Conservation (phyloP, 2,329 filamentous ascomycete genomes). For the Neophaeococcomyces mojaviensis region DNA sequence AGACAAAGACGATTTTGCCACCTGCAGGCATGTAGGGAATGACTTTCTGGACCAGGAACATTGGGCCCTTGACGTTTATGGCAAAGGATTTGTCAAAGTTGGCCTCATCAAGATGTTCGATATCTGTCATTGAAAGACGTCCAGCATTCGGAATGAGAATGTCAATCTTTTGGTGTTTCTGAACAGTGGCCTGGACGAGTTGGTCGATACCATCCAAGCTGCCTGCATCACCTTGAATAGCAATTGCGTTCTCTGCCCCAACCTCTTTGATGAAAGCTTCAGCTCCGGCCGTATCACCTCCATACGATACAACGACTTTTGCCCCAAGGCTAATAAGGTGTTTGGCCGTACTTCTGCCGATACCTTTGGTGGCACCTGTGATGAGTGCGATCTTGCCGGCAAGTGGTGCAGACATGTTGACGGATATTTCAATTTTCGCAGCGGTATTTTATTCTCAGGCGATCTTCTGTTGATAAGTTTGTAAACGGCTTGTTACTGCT, state of each 20-base stretch:
- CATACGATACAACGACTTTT: constrained; percentile 48
- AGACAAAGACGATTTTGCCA: constrained; percentile 47
- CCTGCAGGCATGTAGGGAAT: constrained; percentile 45
- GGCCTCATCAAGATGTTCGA: constrained; percentile 44
- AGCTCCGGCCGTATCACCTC: constrained; percentile 48
- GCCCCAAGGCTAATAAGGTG: constrained; percentile 35
- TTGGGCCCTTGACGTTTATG: constrained; percentile 52
- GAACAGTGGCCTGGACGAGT: constrained; percentile 44
- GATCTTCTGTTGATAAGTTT: too few species aligned
- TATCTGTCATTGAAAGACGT: constrained; percentile 42
- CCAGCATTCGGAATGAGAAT: constrained; percentile 53
- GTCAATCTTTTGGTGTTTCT: constrained; percentile 50
- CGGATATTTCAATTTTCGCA: too few species aligned
- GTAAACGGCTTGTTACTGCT: too few species aligned
- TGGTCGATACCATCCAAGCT: constrained; percentile 40
- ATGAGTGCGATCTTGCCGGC: constrained; percentile 29
- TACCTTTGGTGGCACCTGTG: constrained; percentile 36
- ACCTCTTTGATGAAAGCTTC: constrained; percentile 47
- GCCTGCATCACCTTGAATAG: constrained; percentile 50
- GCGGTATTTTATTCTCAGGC: too few species aligned
- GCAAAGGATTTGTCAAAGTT: constrained; percentile 39
- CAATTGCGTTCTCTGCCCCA: constrained; percentile 37
- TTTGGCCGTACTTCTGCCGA: constrained; percentile 33
- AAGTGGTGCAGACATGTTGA: constrained; percentile 8
- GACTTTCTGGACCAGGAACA: constrained; percentile 48